Base-by-base conservation (phyloP, 2,329 filamentous ascomycete genomes). In the Allantophomopsis lycopodina region DNA sequence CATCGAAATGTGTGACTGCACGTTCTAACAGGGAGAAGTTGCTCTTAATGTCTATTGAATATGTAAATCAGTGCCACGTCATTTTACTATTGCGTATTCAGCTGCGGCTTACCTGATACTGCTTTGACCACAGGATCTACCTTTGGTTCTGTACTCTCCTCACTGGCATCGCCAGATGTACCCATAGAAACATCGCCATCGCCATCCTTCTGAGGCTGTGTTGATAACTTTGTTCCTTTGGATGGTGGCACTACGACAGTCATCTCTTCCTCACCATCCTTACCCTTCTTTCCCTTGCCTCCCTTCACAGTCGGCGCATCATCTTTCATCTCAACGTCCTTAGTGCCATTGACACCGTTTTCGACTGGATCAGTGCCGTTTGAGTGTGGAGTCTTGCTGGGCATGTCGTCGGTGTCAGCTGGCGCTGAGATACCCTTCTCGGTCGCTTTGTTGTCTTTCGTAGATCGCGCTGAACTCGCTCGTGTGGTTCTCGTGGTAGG, bases 11-110 rank as follows among this genome's bases (percentile, higher is more conserved):
- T 48, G 79, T 72, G 48, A 98, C 89, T 49, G 88, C 91, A 55
- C 87, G 83, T 56, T 95, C 88, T 55, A 98, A 73, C 48, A 98
- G 73, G 39, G 77, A 76, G 58, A 95, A 95, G 65, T 93, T 95
- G 70, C 76, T 80, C 65, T 88, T 91, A 66, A 98, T 94, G 61
- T 95, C 91, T 96, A 57, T 34, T 20, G 16, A 35, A 34, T 20
- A 17, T 23, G 37, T 33, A 10, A 28, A 28, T 28, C 23, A 28
- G 23, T 28, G 23, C 23, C 23, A 28, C 23, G 23, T 28, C 23
- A 28, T 8, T 28, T 28, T 3, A 12, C 3, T 28, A 12, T 28
- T 28, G 23, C 11, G 23, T 28, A 28, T 28, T 28, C 23, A 28
- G 23, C 23, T 33, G 42, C n/a, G 7, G 52, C 66, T 55, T 62